These are phyloP conservation scores for Hypoxylon fuscum DNA, from an alignment of 495 filamentous ascomycete species.

Conservation along the genomic window DNA sequence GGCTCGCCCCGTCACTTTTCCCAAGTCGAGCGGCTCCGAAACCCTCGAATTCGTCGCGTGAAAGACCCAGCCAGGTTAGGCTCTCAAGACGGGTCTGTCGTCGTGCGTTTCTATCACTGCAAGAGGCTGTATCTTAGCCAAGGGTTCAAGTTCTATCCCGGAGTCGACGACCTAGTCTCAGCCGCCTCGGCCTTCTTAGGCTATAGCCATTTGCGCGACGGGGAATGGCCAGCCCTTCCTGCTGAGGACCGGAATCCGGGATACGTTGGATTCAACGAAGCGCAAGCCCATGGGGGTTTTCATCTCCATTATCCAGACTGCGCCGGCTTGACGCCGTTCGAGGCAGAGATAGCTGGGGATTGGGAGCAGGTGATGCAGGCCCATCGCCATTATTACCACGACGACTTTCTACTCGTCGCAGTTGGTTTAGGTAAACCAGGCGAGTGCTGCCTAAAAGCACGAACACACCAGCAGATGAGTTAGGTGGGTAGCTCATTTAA, in stretches of 20 bases:
- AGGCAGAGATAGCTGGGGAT: background rate
- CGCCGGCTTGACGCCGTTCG: background rate
- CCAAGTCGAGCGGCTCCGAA: background rate
- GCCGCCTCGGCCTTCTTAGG: conserved; percentile 13
- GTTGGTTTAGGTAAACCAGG: conserved; percentile 5
- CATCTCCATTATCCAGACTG: conserved; percentile 14
- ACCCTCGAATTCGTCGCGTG: conserved; percentile 3
- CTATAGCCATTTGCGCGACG: conserved; percentile 7
- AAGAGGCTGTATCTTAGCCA: background rate
- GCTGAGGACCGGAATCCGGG: background rate
- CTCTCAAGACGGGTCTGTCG: background rate
- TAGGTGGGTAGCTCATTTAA: background rate
- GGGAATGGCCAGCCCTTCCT: background rate
- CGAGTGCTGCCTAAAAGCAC: background rate
- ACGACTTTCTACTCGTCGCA: conserved; percentile 7
- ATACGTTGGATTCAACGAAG: conserved; percentile 6
- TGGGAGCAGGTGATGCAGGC: conserved; percentile 12
- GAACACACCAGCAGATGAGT: background rate
- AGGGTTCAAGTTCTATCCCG: background rate
- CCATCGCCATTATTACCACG: background rate
- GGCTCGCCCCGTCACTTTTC: conserved; percentile 7
- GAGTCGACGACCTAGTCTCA: background rate
- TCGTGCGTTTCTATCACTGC: conserved; percentile 2
- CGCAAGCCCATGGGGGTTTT: background rate
- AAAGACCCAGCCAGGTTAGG: background rate